Evolutionary conservation across 495 filamentous ascomycete genomes (phyloP).

Genomic region (Penicillium egyptiacum): DNA sequence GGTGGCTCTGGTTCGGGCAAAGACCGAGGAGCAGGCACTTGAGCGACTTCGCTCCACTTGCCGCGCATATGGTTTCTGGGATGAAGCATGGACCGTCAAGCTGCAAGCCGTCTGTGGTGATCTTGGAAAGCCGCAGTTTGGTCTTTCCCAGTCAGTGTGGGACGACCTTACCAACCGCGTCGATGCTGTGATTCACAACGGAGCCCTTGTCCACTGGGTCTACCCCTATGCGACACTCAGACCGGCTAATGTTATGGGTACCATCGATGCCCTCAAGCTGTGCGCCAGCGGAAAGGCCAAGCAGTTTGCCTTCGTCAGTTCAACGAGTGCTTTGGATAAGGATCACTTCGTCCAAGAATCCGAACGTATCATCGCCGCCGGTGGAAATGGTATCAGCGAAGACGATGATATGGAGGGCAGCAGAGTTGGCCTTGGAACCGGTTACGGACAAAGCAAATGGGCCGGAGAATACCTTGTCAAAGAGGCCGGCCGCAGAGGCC

Average conservation of each 20-base stretch:
- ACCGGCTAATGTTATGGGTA: conserved; percentile 77
- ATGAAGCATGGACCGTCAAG: conserved; percentile 61
- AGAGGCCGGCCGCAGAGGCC: conserved; percentile 75
- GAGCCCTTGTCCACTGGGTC: conserved; percentile 87
- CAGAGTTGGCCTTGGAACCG: conserved; percentile 67
- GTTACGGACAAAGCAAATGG: conserved; percentile 93
- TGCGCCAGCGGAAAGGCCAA: conserved; percentile 79
- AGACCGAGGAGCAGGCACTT: conserved; percentile 51
- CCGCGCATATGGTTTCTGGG: conserved; percentile 75
- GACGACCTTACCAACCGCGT: conserved; percentile 60
- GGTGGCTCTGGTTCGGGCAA: conserved; percentile 75
- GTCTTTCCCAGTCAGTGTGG: conserved; percentile 64
- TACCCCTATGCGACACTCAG: conserved; percentile 74
- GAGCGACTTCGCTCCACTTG: conserved; percentile 48
- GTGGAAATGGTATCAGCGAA: conserved; percentile 58
- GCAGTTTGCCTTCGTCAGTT: conserved; percentile 78
- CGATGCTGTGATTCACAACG: conserved; percentile 88
- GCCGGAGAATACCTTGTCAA: conserved; percentile 76
- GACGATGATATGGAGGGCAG: conserved; percentile 66
- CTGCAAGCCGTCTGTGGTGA: conserved; percentile 71
- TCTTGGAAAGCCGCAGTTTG: conserved; percentile 68
- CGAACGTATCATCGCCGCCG: conserved; percentile 52
- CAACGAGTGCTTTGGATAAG: conserved; percentile 80
- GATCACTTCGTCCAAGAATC: conserved; percentile 76
- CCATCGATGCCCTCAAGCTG: conserved; percentile 72